Percentiles rank a stretch among this genome's conserved stretches.
These are phyloP conservation scores for Geosmithia morbida DNA, from an alignment of 2,329 filamentous ascomycete species.

Conservation along the genomic window DNA sequence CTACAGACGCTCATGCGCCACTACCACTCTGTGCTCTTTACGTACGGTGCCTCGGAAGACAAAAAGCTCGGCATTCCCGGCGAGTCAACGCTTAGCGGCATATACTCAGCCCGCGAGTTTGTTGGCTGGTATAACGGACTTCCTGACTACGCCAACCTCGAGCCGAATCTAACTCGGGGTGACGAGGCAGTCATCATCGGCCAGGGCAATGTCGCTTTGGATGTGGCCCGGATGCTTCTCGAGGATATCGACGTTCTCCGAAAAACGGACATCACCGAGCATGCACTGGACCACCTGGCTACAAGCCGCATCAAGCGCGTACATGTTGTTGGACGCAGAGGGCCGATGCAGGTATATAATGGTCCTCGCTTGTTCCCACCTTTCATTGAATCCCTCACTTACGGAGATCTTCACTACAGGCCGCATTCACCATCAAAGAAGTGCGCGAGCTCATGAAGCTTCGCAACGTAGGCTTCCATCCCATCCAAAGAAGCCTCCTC, in stretches of 20 bases:
- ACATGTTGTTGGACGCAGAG: constrained; percentile 75
- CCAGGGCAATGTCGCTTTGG: constrained; percentile 90
- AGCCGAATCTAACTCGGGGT: constrained; percentile 58
- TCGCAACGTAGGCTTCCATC: constrained; percentile 54
- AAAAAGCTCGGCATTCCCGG: constrained; percentile 65
- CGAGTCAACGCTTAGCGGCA: constrained; percentile 55
- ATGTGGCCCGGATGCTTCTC: constrained; percentile 80
- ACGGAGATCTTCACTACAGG: constrained; percentile 30
- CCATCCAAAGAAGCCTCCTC: constrained; percentile 50
- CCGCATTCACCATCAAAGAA: constrained; percentile 92
- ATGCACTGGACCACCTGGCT: constrained; percentile 60
- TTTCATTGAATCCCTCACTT: neutral
- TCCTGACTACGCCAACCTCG: constrained; percentile 60
- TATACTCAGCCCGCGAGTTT: constrained; percentile 82
- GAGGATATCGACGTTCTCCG: constrained; percentile 58
- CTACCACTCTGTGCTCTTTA: constrained; percentile 85
- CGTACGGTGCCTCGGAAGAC: constrained; percentile 84
- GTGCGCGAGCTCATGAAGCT: constrained; percentile 76
- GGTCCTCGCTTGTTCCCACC: neutral
- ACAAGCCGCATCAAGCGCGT: constrained; percentile 66
- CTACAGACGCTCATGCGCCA: constrained; percentile 58
- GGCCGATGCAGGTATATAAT: constrained; percentile 62
- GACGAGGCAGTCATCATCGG: constrained; percentile 83
- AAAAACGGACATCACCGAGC: constrained; percentile 78
- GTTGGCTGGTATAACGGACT: constrained; percentile 98